A percentile compares a stretch with the other conserved stretches of the same genome.
Conservation (phyloP, 129 eudicot species). For the Escallonia herrerae region DNA sequence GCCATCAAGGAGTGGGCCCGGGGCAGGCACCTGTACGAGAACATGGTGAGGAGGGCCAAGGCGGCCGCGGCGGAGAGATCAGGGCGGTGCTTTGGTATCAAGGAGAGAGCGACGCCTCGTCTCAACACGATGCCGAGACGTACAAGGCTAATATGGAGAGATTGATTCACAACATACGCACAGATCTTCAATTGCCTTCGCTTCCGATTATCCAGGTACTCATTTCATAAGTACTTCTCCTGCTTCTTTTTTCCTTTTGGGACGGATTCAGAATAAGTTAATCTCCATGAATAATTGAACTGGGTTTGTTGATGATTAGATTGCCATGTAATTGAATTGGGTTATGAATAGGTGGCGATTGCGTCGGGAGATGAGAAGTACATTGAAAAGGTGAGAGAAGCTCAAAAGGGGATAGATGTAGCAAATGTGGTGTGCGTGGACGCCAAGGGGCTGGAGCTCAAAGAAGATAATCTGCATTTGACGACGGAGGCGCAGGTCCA, state of each 20-base stretch:
- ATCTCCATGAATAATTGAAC: no score
- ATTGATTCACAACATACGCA: constrained; percentile 43
- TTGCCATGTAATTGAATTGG: no score
- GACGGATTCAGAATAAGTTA: no score
- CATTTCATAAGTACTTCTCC: no score
- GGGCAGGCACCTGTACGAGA: constrained; percentile 42
- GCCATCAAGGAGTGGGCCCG: constrained; percentile 74
- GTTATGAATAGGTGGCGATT: constrained; percentile 50
- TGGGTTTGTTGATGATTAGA: no score
- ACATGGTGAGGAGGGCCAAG: constrained; percentile 59
- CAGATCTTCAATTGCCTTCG: constrained; percentile 58
- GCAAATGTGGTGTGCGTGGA: constrained; percentile 67
- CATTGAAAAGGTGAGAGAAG: constrained; percentile 47
- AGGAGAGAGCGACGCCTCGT: constrained; percentile 65
- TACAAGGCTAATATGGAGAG: constrained; percentile 65
- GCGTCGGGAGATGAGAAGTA: constrained; percentile 53
- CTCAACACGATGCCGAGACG: constrained; percentile 27
- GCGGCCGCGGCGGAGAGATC: constrained; percentile 58
- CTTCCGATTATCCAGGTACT: constrained; percentile 81
- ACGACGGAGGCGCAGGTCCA: constrained; percentile 67
- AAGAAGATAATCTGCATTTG: constrained; percentile 64
- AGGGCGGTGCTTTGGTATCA: constrained; percentile 92
- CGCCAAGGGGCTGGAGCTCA: constrained; percentile 60
- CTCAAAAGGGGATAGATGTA: constrained; percentile 54
- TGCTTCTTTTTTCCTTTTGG: no score